Percentiles rank a stretch among this genome's conserved stretches.
phyloP scores from a whole-genome alignment of 192 early-diverging fungal genomes.

The Paraglomus brasilianum region DNA sequence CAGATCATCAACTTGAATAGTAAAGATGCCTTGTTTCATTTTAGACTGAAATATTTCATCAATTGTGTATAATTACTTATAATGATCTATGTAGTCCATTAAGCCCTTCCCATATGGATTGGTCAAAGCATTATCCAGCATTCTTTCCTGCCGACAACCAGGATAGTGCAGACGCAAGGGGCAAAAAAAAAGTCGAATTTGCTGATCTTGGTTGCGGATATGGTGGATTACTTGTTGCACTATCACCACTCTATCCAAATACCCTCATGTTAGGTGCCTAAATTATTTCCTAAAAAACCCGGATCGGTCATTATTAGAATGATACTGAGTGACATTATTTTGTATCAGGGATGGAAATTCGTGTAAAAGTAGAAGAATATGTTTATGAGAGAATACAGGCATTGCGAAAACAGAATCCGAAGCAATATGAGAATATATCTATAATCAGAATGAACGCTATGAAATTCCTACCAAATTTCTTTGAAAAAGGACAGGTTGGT shows the following conservation, averaged over 20 bases:
- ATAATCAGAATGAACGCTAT: conserved; percentile 98
- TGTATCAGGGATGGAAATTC: conserved; percentile 90
- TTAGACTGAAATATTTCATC: background rate
- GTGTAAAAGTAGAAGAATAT: conserved; percentile 92
- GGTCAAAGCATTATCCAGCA: conserved; percentile 84
- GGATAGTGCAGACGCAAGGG: conserved; percentile 28
- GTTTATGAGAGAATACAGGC: conserved; percentile 88
- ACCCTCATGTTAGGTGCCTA: conserved; percentile 81
- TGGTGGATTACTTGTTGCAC: conserved; percentile 84
- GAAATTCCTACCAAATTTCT: conserved; percentile 99
- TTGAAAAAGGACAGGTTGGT: conserved; percentile 84
- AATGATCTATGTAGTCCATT: conserved; percentile 54
- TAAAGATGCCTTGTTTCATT: conserved; percentile 40
- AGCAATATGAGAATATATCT: conserved; percentile 92
- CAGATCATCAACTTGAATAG: conserved; percentile 92
- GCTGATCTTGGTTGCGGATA: conserved; percentile 99
- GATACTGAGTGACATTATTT: background rate
- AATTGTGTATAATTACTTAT: background rate
- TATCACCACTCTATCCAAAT: conserved; percentile 89
- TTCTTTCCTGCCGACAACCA: conserved; percentile 48
- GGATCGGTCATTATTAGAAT: background rate
- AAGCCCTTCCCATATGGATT: conserved; percentile 80
- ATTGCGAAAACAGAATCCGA: conserved; percentile 67
- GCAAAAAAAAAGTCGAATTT: conserved; percentile 78
- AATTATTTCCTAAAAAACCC: background rate